Evolutionary conservation across 352 stramenopile species (phyloP), one percentile per base, ranked within the genome.

Genomic region (Phytophthora hibernalis): DNA sequence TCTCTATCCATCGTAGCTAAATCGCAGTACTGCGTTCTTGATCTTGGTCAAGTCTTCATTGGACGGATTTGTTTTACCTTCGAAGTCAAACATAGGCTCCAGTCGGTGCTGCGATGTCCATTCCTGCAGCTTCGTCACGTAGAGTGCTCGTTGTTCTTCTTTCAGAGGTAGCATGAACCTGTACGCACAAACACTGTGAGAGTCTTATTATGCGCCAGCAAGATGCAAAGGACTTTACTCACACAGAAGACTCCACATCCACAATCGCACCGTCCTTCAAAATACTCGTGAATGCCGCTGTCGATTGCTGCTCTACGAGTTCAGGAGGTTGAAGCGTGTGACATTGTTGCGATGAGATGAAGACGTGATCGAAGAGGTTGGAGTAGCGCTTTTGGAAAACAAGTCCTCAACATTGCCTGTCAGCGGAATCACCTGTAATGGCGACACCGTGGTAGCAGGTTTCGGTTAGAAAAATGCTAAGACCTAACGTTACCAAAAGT

Each of bases 141-240:
- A 95, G 33, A 82, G 53, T 10, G 80, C 63, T 20, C 83, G 76
- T 61, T 95, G 85, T 8, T 91, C 75, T 55, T 89, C 82, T 22
- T 81, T 85, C 4, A 95, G 57, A 6, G 87, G 83, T 12, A 95
- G 50, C 55, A 95, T 66, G 53, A 92, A 95, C 21, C 87, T 92
- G 33, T 60, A 22, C 3, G 22, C 26, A 30, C 24, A 62, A 38
- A 2, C 6, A 33, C 6, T 50, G 21, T 44, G 24, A 49, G 13
- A 31, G 22, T 49, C 15, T 15, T 21, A 15, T 22, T 15, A 20
- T 3, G 30, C 11, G 45, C 54, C 24, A n/a, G 1, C 28, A n/a
- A 35, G 7, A 51, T 9, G 8, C 52, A 53, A 40, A 30, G 2
- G 43, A 13, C 11, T 24, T 11, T 15, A 88, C 84, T 45, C 75